Conservation (phyloP, 192 early-diverging fungal species). For the Rhizophlyctis rosea region DNA sequence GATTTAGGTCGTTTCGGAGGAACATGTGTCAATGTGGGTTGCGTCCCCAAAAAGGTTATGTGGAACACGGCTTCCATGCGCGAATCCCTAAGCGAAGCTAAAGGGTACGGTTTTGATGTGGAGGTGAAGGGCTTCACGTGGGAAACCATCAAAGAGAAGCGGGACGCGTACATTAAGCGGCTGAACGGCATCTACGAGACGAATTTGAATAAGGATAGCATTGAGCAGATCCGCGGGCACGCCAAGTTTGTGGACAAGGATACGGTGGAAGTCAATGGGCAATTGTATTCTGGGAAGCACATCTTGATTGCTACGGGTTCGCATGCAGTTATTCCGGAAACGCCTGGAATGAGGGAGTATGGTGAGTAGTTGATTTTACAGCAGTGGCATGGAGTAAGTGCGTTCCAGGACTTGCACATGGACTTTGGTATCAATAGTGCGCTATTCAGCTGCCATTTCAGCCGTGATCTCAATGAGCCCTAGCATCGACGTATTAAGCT, state of each 20-base stretch:
- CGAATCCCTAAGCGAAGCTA: slow-evolving; percentile 85
- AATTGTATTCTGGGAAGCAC: slow-evolving; percentile 58
- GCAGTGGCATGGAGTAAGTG: no score
- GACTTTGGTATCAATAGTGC: no score
- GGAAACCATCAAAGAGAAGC: slow-evolving; percentile 78
- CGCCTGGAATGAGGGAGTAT: slow-evolving; percentile 71
- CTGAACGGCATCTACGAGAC: slow-evolving; percentile 94
- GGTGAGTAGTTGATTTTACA: no score
- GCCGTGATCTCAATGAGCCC: no score
- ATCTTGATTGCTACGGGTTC: slow-evolving; percentile 88
- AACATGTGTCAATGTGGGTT: slow-evolving; percentile 93
- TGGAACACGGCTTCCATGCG: slow-evolving; percentile 90
- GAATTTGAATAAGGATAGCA: slow-evolving; percentile 82
- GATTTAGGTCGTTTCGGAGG: slow-evolving; percentile 47
- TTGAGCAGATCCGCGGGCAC: slow-evolving; percentile 79
- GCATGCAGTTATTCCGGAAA: slow-evolving; percentile 62
- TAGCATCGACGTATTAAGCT: slow-evolving; percentile 3
- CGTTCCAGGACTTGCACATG: no score
- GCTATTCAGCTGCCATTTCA: no score
- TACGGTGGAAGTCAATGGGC: slow-evolving; percentile 61
- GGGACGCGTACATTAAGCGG: slow-evolving; percentile 94
- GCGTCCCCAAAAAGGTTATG: slow-evolving; percentile 77
- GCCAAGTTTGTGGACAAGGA: slow-evolving; percentile 80
- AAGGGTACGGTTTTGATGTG: slow-evolving; percentile 84
- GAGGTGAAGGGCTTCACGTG: slow-evolving; percentile 66